Evolutionary conservation across 1,284 basidiomycete genomes (phyloP).

Genomic region (Pseudozyma thailandica): DNA sequence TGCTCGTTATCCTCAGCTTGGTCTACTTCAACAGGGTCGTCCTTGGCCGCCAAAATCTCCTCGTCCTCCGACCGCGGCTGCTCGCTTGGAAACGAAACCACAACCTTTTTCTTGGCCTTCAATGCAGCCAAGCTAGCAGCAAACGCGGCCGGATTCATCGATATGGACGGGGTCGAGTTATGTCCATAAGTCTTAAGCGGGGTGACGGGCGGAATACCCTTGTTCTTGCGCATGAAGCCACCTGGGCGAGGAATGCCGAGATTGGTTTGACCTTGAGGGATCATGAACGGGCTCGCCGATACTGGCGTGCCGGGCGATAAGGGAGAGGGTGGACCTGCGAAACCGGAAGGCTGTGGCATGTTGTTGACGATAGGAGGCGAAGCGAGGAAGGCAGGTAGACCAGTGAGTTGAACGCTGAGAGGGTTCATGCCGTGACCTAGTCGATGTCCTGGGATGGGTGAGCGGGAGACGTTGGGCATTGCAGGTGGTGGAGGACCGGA

Average conservation of each 20-base stretch:
- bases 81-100: constrained; percentile 46
- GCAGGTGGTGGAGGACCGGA: background rate
- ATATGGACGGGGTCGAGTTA: constrained; percentile 61
- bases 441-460: constrained; percentile 19
- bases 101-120: constrained; percentile 41
- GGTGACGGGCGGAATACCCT: constrained; percentile 38
- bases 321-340: constrained; percentile 32
- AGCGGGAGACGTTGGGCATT: constrained; percentile 6
- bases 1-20: constrained; percentile 1
- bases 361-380: constrained; percentile 24
- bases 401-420: constrained; percentile 44
- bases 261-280: constrained; percentile 11
- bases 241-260: constrained; percentile 9
- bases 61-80: constrained; percentile 25
- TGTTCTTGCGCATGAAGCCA: constrained; percentile 21
- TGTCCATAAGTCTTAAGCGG: constrained; percentile 60
- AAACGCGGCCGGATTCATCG: constrained; percentile 56
- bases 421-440: constrained; percentile 30
- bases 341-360: constrained; percentile 12
- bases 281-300: constrained; percentile 18
- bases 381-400: constrained; percentile 36
- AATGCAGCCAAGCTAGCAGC: constrained; percentile 41
- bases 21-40: background rate
- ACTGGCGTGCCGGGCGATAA: constrained; percentile 22
- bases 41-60: constrained; percentile 10